These are phyloP conservation scores for Inga laurina DNA, from an alignment of 306 rosid species.

Conservation along the genomic window DNA sequence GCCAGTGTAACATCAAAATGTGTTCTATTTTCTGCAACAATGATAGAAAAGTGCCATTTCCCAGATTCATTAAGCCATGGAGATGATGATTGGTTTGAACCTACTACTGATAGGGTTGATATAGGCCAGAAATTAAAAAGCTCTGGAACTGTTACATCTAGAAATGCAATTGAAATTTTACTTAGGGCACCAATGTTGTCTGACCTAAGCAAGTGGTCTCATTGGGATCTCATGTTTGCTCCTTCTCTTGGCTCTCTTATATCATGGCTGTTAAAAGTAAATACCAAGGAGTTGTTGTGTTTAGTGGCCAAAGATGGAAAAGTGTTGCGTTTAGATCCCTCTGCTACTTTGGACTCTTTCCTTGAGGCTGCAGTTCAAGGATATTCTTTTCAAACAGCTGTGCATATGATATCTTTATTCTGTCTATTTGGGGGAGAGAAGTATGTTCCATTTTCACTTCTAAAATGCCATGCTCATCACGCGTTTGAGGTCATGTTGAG, in stretches of 20 bases:
- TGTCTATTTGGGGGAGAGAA: conserved; percentile 77
- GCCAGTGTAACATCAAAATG: conserved; percentile 51
- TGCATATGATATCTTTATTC: conserved; percentile 65
- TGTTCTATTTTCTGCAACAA: conserved; percentile 69
- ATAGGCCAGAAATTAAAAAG: conserved; percentile 33
- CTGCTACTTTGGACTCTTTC: conserved; percentile 78
- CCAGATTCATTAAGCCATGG: conserved; percentile 41
- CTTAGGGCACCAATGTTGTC: conserved; percentile 80
- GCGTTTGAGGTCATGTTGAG: conserved; percentile 74
- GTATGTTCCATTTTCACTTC: conserved; percentile 67
- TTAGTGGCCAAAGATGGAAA: conserved; percentile 82
- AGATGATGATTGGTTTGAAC: conserved; percentile 44
- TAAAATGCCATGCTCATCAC: conserved; percentile 67
- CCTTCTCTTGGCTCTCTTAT: conserved; percentile 84
- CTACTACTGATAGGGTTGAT: conserved; percentile 33
- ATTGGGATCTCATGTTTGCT: conserved; percentile 84
- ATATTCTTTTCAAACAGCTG: conserved; percentile 78
- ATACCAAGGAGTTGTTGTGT: conserved; percentile 65
- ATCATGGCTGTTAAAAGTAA: conserved; percentile 78
- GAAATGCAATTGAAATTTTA: conserved; percentile 67
- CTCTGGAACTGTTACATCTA: conserved; percentile 45
- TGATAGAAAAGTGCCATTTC: conserved; percentile 42
- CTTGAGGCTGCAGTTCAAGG: conserved; percentile 80
- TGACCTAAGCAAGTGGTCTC: conserved; percentile 87
- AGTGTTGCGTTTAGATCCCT: conserved; percentile 74